phyloP scores from a whole-genome alignment of 441 rosid species.

The Breynia disticha region DNA sequence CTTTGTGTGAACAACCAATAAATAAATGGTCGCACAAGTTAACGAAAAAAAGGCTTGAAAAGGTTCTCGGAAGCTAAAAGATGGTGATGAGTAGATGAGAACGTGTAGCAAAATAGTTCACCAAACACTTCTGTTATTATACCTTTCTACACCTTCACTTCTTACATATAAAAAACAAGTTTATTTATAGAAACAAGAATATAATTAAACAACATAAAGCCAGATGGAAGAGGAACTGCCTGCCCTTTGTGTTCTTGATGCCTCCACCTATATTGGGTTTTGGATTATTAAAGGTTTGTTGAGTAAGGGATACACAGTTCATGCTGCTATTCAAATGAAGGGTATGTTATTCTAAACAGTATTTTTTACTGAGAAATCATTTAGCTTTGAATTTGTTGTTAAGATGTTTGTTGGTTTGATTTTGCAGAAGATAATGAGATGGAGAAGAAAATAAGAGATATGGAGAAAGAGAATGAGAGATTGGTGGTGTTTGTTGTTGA shows the following conservation, averaged over 20 bases:
- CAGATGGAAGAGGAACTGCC: constrained; percentile 33
- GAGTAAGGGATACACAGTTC: constrained; percentile 58
- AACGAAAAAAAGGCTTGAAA: background rate
- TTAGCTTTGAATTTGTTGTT: no score
- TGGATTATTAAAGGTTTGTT: constrained; percentile 64
- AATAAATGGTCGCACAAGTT: background rate
- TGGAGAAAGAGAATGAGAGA: constrained; percentile 42
- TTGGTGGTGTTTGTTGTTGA: constrained; percentile 41
- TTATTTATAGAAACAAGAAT: background rate
- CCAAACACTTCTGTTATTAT: constrained; percentile 33
- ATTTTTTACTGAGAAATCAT: background rate
- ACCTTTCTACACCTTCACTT: constrained; percentile 17
- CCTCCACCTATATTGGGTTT: constrained; percentile 75
- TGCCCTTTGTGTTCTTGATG: constrained; percentile 66
- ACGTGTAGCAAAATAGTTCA: constrained; percentile 52
- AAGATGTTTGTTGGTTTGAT: background rate
- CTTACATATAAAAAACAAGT: constrained; percentile 17
- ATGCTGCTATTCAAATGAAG: constrained; percentile 53
- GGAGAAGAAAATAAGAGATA: constrained; percentile 13
- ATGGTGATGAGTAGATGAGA: constrained; percentile 36
- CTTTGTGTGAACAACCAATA: no score
- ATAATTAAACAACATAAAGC: background rate
- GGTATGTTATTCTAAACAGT: constrained; percentile 23
- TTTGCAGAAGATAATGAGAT: background rate
- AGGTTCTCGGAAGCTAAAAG: constrained; percentile 9